Conservation (phyloP, 2,329 filamentous ascomycete species). For the Penicillium sp. region DNA sequence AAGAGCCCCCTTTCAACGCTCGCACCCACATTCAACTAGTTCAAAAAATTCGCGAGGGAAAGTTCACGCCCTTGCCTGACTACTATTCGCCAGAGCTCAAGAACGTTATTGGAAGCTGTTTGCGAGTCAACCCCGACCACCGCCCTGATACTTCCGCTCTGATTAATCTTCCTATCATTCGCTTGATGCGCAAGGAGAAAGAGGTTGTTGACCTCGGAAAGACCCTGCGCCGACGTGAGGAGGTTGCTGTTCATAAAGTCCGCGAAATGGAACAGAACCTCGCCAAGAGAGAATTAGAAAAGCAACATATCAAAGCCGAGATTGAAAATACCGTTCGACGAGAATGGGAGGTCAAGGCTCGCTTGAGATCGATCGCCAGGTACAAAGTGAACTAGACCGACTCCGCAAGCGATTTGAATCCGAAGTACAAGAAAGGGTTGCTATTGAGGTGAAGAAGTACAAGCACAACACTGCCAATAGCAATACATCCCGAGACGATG, state of each 20-base stretch:
- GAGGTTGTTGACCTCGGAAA: constrained; percentile 75
- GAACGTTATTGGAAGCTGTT: constrained; percentile 80
- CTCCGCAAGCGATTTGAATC: constrained; percentile 55
- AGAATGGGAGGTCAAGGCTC: constrained; percentile 95
- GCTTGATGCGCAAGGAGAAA: constrained; percentile 84
- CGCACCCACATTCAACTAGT: constrained; percentile 91
- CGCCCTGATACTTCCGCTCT: constrained; percentile 82
- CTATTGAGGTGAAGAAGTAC: constrained; percentile 55
- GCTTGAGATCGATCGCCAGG: constrained; percentile 84
- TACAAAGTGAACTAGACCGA: constrained; percentile 64
- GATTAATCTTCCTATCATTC: constrained; percentile 82
- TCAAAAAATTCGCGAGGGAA: constrained; percentile 92
- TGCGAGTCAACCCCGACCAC: constrained; percentile 80
- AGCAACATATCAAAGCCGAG: constrained; percentile 64
- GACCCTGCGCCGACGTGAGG: constrained; percentile 64
- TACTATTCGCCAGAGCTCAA: constrained; percentile 84
- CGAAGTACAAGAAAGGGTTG: constrained; percentile 58
- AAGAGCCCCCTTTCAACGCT: constrained; percentile 91
- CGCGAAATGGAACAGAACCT: constrained; percentile 68
- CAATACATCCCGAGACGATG: constrained; percentile 27
- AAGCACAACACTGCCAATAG: constrained; percentile 23
- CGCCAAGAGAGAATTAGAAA: constrained; percentile 64
- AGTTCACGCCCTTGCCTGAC: constrained; percentile 72
- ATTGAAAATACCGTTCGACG: constrained; percentile 73
- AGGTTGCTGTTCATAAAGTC: constrained; percentile 61